Base-by-base conservation (phyloP, 1,139 yeast species). In the Zygosaccharomyces sapae region DNA sequence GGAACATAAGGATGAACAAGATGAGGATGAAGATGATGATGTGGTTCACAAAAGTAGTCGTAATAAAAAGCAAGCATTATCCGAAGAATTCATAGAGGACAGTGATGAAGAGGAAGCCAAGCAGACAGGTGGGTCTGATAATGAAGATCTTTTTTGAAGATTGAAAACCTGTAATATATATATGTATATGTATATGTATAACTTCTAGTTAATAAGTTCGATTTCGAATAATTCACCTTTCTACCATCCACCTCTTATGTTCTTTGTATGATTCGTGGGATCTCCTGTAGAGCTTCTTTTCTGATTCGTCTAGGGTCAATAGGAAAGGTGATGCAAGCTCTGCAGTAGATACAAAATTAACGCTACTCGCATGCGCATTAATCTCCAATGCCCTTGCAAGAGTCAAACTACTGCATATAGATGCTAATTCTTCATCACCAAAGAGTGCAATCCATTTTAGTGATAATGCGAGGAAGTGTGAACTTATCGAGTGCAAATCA, bases 361-460 rank as follows among this genome's bases (percentile, higher is more conserved):
- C 55, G 40, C 59, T 61, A 20, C 76, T 49, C 2, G 95, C 90
- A 58, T 74, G 79, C 60, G 83, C 89, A 59, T 83, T 81, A 37
- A 89, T 80, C 58, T 80, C 84, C 51, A 79, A 77, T 0, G 90
- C 77, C 38, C 97, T 71, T 46, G 75, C 77, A 48, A 79, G 75
- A 43, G 87, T 62, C 69, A 86, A 75, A 43, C 72, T 67, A 22
- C 68, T 67, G 1, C 80, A 73, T 8, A 81, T 74, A 6, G 73
- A 74, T 2, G 81, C 74, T 39, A 88, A 69, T 45, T 78, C 83
- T n/a, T 71, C 71, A 59, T 86, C 94, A 27, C 74, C 75, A 61
- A 83, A 85, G 68, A 89, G 69, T 33, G 71, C 61, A 18, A 85
- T 76, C 96, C 96, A 89, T 58, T 82, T 80, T 48, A 82, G 80